A percentile compares a stretch with the other conserved stretches of the same genome.
These are phyloP conservation scores for Xylaria intraflava DNA, from an alignment of 495 filamentous ascomycete species.

Conservation along the genomic window DNA sequence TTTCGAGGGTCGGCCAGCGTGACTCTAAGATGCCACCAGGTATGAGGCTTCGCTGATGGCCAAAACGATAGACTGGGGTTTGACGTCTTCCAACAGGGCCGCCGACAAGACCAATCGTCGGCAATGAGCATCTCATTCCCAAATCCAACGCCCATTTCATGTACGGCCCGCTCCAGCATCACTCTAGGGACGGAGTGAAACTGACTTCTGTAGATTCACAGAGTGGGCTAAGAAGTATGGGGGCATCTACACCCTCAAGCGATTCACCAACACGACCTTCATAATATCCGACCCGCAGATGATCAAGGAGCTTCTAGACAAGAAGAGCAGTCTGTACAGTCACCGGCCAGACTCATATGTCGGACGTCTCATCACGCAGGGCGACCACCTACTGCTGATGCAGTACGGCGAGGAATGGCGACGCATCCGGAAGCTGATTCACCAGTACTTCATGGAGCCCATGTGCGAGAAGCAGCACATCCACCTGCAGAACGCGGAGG, in stretches of 20 bases:
- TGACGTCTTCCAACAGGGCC: slow-evolving; percentile 21
- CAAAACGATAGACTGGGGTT: not conserved
- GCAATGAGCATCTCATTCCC: slow-evolving; percentile 37
- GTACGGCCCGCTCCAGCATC: slow-evolving; percentile 8
- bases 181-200: not conserved
- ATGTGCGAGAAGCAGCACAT: slow-evolving; percentile 40
- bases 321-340: slow-evolving; percentile 37
- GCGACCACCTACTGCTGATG: slow-evolving; percentile 41
- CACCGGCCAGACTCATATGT: slow-evolving; percentile 42
- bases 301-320: slow-evolving; percentile 41
- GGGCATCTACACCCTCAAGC: slow-evolving; percentile 38
- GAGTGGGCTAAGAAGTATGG: slow-evolving; percentile 43
- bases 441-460: slow-evolving; percentile 34
- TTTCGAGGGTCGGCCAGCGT: slow-evolving; percentile 5
- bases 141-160: slow-evolving; percentile 25
- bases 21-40: slow-evolving; percentile 14
- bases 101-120: slow-evolving; percentile 35
- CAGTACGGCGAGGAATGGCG: slow-evolving; percentile 37
- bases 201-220: slow-evolving; percentile 27
- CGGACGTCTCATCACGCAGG: slow-evolving; percentile 31
- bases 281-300: slow-evolving; percentile 35
- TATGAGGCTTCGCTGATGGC: too few relatives aligned
- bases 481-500: slow-evolving; percentile 41
- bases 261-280: slow-evolving; percentile 29
- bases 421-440: slow-evolving; percentile 35